Base-by-base conservation (phyloP, 192 early-diverging fungal genomes). In the Backusella mclennaniae region DNA sequence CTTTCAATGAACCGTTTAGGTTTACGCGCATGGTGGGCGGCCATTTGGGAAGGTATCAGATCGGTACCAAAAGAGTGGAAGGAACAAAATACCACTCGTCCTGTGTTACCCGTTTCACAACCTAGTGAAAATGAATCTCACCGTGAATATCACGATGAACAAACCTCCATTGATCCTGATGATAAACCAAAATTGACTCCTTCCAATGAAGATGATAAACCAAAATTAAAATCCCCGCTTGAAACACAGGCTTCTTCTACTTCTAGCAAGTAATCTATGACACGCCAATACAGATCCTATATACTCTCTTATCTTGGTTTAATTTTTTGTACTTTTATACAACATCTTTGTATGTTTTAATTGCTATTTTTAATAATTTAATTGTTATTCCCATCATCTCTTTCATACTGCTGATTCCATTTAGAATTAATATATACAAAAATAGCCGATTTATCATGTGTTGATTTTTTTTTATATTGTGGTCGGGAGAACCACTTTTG, bases 1-100 rank as follows among this genome's bases (percentile, higher is more conserved):
- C 33, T 83, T 17, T 44, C 78, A 9, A 35, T 76, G 29, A 75
- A 83, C 36, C 74, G 81, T 29, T 69, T 81, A 21, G 81, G 78
- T 59, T 3, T 76, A 44, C 67, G 53, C 9, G 23, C 17, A 21
- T 79, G 81, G 77, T 79, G 11, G 35, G 31, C 42, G 1, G 36
- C 17, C 5, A 41, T 46, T 9, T 46, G 63, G 49, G 49, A 66
- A 0, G 67, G 68, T 3, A 12, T 82, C 9, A 66, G 36, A 19
- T 31, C 23, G 1, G 23, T 80, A 17, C 75, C 73, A 1, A 42
- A 31, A 26, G 56, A 69, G 66, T 80, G 79, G 73, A 72, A 39
- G 33, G 41, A 69, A 6, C 73, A 74, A 35, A 19, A 26, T 15
- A 39, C 6, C 1, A 36, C n/a, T 23, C 68, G 35, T 26, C 68